Evolutionary conservation across 176 grass and related monocot genomes (phyloP).

Genomic region (Stipa capillata): DNA sequence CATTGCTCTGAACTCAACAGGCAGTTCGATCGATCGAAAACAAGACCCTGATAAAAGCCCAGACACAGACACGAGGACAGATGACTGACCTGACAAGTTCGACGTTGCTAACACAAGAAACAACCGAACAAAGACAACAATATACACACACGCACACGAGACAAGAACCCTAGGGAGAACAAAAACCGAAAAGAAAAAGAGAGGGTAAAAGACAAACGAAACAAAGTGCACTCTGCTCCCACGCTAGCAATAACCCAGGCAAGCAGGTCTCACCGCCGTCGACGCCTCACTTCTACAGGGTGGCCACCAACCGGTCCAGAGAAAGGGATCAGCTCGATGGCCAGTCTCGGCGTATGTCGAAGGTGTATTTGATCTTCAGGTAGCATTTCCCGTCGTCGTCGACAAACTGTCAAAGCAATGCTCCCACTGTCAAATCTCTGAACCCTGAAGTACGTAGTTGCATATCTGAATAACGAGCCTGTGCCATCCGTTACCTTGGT

Average conservation of each 20-base stretch:
- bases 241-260: not conserved
- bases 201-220: not conserved
- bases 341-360: slow-evolving; percentile 96
- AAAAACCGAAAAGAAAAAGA: not conserved
- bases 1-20: slow-evolving; percentile 21
- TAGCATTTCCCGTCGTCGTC: slow-evolving; percentile 96
- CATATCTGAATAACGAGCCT: not conserved
- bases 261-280: not conserved
- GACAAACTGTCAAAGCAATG: slow-evolving; percentile 53
- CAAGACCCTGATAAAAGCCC: no score
- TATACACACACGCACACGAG: slow-evolving; percentile 5
- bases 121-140: not conserved
- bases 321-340: slow-evolving; percentile 24
- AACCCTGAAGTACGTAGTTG: not conserved
- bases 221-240: not conserved
- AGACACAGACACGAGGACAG: not conserved
- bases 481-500: slow-evolving; percentile 62
- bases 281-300: not conserved
- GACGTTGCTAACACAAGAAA: no score
- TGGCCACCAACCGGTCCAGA: not conserved
- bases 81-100: not conserved
- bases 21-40: no score
- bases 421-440: not conserved
- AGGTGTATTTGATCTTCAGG: slow-evolving; percentile 94
- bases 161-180: no score